Conservation (phyloP, 164 flowering plant species). For the Nelumbo lutea region DNA sequence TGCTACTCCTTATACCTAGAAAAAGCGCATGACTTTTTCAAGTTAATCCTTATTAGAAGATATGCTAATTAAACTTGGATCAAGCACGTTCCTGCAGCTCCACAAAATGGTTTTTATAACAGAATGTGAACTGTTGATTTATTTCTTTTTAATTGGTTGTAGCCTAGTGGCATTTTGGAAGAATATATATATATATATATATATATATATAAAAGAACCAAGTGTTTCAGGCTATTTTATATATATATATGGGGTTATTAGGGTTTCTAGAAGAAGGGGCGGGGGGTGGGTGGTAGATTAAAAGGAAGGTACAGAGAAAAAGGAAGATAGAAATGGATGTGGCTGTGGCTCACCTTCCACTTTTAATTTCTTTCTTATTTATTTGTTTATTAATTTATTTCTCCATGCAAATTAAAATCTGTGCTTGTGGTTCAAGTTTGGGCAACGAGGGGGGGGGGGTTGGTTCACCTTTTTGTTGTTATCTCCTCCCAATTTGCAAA, state of each 20-base stretch:
- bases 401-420: constrained; percentile 1
- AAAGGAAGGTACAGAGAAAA: constrained; percentile 17
- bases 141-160: too few species aligned
- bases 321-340: constrained; percentile 26
- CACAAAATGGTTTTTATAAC: too few species aligned
- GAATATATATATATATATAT: too few species aligned
- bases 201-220: too few species aligned
- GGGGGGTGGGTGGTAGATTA: neutral
- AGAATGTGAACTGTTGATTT: too few species aligned
- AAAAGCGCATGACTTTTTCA: too few species aligned
- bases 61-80: too few species aligned
- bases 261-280: constrained; percentile 54
- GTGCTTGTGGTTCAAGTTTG: constrained; percentile 49
- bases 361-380: constrained; percentile 39
- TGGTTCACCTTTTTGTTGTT: constrained; percentile 19
- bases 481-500: constrained; percentile 19
- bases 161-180: too few species aligned
- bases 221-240: neutral
- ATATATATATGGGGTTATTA: neutral
- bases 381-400: neutral
- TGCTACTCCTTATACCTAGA: too few species aligned
- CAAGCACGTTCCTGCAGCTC: too few species aligned
- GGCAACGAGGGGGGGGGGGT: constrained; percentile 20
- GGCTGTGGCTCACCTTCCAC: constrained; percentile 60
- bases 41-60: too few species aligned